These are phyloP conservation scores for Tylopilus orsonianus DNA, from an alignment of 1,284 basidiomycete genomes.

Conservation along the genomic window DNA sequence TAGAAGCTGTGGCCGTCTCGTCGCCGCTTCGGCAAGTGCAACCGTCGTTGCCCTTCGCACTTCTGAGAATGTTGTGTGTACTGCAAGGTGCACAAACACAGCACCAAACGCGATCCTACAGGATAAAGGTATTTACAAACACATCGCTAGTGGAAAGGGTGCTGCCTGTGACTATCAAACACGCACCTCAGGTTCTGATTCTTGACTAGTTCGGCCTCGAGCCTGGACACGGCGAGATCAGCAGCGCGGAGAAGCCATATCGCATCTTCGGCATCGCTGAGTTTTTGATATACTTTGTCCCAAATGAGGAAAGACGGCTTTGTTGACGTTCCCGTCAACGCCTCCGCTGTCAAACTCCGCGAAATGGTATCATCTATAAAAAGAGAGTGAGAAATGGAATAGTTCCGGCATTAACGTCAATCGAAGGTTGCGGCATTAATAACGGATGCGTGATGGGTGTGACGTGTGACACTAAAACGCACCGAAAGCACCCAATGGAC, in stretches of 20 bases:
- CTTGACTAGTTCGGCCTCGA: slow-evolving; percentile 54
- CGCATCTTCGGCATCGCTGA: slow-evolving; percentile 65
- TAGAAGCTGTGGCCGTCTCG: slow-evolving; percentile 44
- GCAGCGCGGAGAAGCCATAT: slow-evolving; percentile 76
- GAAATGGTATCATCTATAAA: slow-evolving; percentile 32
- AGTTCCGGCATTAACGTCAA: slow-evolving; percentile 9
- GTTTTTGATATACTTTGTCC: slow-evolving; percentile 84
- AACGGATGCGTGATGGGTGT: not conserved
- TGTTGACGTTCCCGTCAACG: slow-evolving; percentile 43
- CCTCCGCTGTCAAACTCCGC: slow-evolving; percentile 44
- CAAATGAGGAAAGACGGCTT: slow-evolving; percentile 87
- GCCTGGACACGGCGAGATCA: slow-evolving; percentile 51
- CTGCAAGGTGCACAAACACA: slow-evolving; percentile 65
- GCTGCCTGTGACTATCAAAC: not conserved
- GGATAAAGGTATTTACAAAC: not conserved
- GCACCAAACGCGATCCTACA: slow-evolving; percentile 61
- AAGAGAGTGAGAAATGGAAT: not conserved
- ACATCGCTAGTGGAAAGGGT: not conserved
- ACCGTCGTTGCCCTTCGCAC: slow-evolving; percentile 50
- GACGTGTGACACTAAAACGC: slow-evolving; percentile 38
- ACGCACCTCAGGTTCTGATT: slow-evolving; percentile 57
- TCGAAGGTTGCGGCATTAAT: not conserved
- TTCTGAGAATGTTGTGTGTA: slow-evolving; percentile 54
- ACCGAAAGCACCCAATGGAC: slow-evolving; percentile 52
- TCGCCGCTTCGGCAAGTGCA: slow-evolving; percentile 41